Percentiles rank a stretch among this genome's conserved stretches.
Conservation (phyloP, 306 rosid species). For the Rosa lucieae region DNA sequence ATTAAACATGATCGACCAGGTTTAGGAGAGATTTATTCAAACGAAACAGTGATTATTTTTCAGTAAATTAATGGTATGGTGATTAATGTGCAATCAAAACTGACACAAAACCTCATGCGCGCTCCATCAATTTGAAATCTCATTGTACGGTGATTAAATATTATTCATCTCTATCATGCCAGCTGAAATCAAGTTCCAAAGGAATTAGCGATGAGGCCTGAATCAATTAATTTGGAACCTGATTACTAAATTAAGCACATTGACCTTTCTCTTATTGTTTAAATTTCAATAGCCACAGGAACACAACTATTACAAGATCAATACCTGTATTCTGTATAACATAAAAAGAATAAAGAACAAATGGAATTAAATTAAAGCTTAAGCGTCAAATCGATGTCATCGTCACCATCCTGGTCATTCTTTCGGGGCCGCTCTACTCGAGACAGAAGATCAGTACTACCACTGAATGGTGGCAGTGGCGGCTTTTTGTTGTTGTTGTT, state of each 20-base stretch:
- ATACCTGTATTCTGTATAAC: background rate
- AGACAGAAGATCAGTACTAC: background rate
- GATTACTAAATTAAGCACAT: background rate
- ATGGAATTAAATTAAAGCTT: background rate
- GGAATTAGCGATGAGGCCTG: background rate
- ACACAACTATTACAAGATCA: background rate
- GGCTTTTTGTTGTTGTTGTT: background rate
- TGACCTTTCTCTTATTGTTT: background rate
- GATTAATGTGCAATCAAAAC: background rate
- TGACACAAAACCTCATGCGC: background rate
- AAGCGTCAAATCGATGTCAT: background rate
- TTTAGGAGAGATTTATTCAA: background rate
- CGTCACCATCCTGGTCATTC: background rate
- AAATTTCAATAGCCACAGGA: background rate
- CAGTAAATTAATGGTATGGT: background rate
- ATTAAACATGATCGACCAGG: too few relatives aligned
- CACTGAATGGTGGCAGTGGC: background rate
- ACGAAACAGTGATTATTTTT: background rate
- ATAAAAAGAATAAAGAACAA: background rate
- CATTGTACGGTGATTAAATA: background rate
- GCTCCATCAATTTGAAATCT: background rate
- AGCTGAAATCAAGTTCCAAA: background rate
- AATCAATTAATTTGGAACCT: too few relatives aligned
- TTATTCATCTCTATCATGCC: background rate
- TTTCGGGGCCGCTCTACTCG: background rate